Evolutionary conservation across 306 rosid genomes (phyloP).

Genomic region (Benincasa hispida): DNA sequence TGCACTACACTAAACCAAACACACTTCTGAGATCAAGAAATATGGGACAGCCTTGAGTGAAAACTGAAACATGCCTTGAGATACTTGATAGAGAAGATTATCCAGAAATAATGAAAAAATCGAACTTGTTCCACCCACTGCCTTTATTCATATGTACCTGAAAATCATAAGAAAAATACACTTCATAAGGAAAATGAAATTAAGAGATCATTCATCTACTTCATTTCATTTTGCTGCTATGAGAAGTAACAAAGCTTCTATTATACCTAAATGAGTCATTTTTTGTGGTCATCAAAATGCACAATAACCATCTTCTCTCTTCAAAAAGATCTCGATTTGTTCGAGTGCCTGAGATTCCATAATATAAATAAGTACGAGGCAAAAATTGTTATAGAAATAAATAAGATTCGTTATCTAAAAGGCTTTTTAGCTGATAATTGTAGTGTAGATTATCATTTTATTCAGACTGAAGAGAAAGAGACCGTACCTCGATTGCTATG

Average conservation of each 20-base stretch:
- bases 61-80: neutral
- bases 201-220: neutral
- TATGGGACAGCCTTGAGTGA: neutral
- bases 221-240: neutral
- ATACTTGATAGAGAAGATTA: neutral
- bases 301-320: conserved; percentile 25
- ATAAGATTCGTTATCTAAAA: neutral
- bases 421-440: conserved; percentile 2
- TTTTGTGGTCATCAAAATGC: conserved; percentile 7
- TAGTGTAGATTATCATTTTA: neutral
- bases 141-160: neutral
- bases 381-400: neutral
- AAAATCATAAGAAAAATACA: neutral
- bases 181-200: neutral
- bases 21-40: neutral
- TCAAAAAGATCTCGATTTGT: conserved; percentile 51
- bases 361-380: neutral
- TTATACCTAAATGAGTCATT: neutral
- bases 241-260: neutral
- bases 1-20: neutral
- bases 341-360: conserved; percentile 55
- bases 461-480: conserved; percentile 16
- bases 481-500: conserved; percentile 72
- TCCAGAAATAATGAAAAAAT: neutral
- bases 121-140: neutral